phyloP scores from a whole-genome alignment of 163 green algal species.

The Chlamydomonas reinhardtii region DNA sequence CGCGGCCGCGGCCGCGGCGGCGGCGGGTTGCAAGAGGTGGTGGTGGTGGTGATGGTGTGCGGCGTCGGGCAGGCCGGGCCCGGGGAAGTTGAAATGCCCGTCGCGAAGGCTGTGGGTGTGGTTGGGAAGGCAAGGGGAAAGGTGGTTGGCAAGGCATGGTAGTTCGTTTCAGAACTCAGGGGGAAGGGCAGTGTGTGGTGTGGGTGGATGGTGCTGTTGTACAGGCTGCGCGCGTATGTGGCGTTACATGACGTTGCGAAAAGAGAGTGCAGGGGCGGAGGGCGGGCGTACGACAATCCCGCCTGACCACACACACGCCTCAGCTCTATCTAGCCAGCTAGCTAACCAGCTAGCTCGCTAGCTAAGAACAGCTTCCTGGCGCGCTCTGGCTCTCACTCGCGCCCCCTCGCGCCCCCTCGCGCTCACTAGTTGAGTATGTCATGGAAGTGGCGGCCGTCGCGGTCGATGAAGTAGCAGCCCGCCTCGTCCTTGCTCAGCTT shows the following conservation, averaged over 20 bases:
- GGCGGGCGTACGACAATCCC: no score
- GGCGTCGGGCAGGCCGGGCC: neutral
- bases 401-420: neutral
- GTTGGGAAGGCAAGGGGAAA: neutral
- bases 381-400: neutral
- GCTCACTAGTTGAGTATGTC: slow-evolving; percentile 76
- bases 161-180: no score
- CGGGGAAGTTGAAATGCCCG: slow-evolving; percentile 69
- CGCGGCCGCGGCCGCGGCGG: neutral
- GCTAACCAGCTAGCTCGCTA: no score
- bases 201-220: no score
- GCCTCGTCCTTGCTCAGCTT: slow-evolving; percentile 59
- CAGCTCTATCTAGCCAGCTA: no score
- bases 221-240: no score
- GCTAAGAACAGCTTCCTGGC: no score
- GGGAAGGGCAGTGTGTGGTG: no score
- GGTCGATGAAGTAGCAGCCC: slow-evolving; percentile 74
- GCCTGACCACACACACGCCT: no score
- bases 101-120: slow-evolving; percentile 52
- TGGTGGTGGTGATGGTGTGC: neutral
- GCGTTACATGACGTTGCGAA: no score
- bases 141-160: no score
- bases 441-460: slow-evolving; percentile 79
- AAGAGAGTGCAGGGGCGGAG: no score
- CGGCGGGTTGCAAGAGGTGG: neutral